phyloP scores from a whole-genome alignment of 371 early-diverging fungal genomes.

The Phascolomyces articulosus region DNA sequence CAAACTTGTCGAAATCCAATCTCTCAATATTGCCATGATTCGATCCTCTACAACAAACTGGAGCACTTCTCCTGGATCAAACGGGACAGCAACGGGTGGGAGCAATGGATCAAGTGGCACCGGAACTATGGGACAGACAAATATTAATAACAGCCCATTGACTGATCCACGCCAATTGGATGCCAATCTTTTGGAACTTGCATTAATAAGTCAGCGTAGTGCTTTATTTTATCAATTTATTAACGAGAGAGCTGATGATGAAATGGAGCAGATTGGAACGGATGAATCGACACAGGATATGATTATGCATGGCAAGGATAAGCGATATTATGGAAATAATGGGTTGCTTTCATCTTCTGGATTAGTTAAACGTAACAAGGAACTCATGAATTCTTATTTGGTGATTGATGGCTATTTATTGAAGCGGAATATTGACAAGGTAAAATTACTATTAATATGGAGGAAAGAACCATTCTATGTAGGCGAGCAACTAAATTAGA shows the following conservation, averaged over 20 bases:
- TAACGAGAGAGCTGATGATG: slow-evolving; percentile 56
- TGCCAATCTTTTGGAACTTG: slow-evolving; percentile 74
- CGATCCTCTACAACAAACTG: slow-evolving; percentile 27
- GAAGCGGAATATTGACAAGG: slow-evolving; percentile 76
- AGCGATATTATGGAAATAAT: slow-evolving; percentile 49
- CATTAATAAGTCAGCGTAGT: slow-evolving; percentile 77
- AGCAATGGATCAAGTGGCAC: slow-evolving; percentile 11
- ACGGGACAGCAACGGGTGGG: slow-evolving; percentile 10
- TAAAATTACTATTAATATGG: slow-evolving; percentile 23
- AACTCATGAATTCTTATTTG: slow-evolving; percentile 71
- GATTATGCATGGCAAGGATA: slow-evolving; percentile 49
- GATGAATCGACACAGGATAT: slow-evolving; percentile 32
- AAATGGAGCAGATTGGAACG: slow-evolving; percentile 35
- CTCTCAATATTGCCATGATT: slow-evolving; percentile 34
- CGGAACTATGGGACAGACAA: background rate
- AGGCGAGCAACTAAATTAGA: background rate
- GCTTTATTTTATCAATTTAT: slow-evolving; percentile 81
- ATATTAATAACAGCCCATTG: background rate
- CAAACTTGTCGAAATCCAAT: slow-evolving; percentile 50
- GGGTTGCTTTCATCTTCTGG: slow-evolving; percentile 56
- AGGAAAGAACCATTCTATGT: background rate
- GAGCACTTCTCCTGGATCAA: slow-evolving; percentile 23
- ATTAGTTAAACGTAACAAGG: slow-evolving; percentile 63
- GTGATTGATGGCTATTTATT: slow-evolving; percentile 78
- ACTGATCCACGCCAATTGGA: slow-evolving; percentile 82